A percentile compares a stretch with the other conserved stretches of the same genome.
Evolutionary conservation across 1,284 basidiomycete genomes (phyloP).

Genomic region (Leccinum variabile): DNA sequence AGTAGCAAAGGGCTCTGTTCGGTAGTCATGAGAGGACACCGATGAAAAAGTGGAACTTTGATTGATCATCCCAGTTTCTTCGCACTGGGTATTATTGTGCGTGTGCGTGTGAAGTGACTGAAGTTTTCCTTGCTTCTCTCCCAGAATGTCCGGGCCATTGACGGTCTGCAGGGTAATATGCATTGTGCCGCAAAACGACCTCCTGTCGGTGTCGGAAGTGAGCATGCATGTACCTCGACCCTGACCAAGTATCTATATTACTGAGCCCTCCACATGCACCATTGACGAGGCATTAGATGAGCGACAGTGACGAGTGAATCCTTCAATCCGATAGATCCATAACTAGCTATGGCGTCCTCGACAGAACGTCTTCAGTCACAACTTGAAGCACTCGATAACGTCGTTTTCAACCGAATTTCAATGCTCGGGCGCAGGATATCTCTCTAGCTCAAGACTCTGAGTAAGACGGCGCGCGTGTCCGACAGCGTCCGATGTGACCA

Average conservation of each 20-base stretch:
- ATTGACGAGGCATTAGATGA: neutral
- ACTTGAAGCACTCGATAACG: neutral
- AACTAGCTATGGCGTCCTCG: neutral
- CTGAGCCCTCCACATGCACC: neutral
- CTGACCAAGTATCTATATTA: neutral
- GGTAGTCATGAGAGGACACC: neutral
- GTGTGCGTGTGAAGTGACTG: neutral
- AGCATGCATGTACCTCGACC: neutral
- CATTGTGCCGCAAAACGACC: neutral
- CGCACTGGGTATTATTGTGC: neutral
- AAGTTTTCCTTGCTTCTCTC: neutral
- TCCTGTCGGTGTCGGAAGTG: neutral
- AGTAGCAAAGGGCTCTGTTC: neutral
- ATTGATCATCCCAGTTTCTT: neutral
- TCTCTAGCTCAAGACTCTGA: neutral
- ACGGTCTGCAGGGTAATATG: neutral
- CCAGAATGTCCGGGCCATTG: neutral
- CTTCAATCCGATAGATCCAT: neutral
- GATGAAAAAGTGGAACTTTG: neutral
- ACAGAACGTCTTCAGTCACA: neutral
- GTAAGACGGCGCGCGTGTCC: neutral
- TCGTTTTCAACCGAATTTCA: neutral
- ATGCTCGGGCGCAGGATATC: neutral
- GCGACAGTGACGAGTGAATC: neutral
- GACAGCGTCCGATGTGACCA: neutral